Evolutionary conservation across 2,329 filamentous ascomycete species (phyloP), one percentile per base, ranked within the genome.

Genomic region (Keithomyces neogunnii): DNA sequence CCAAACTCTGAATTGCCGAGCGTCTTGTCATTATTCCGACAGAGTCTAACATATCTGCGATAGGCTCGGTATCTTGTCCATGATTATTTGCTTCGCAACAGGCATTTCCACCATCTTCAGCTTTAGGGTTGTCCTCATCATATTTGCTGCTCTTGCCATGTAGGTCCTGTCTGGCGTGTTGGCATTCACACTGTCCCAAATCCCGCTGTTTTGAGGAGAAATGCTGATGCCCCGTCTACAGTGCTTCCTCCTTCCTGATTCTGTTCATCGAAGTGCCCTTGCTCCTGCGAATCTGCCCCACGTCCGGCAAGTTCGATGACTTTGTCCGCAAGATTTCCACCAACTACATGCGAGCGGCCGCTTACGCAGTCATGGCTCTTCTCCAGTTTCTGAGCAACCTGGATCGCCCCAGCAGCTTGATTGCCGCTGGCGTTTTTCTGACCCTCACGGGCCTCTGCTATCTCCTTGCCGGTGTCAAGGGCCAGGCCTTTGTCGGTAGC

Each of bases 231-330:
- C 13, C 9, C 9, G 31, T 31, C 9, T 43, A 7, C 59, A 92
- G 88, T 44, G 74, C 78, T 54, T 89, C 78, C 47, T 78, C 83
- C 11, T 82, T 90, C 61, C 62, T 91, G 60, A 86, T 93, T 63
- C 74, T 93, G 64, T 93, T 93, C 71, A 78, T 92, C 65, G 88
- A 99, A 70, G 85, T 99, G 19, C 93, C 93, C 31, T 85, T 97
- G 53, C 87, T 99, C 52, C 85, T 99, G 55, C 88, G 93, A 71
- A 96, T 99, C 74, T 99, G 93, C 75, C 93, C 93, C 53, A 99
- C 93, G 5, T 97, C 92, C 11, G 71, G 85, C 57, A 84, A 81
- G 58, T 99, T 99, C 73, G 93, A 99, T 69, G 75, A 73, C 59
- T 85, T 90, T 67, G 92, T 99, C 69, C 90, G 92, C 70, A 85